A percentile compares a stretch with the other conserved stretches of the same genome.
Evolutionary conservation across 495 filamentous ascomycete genomes (phyloP).

Genomic region (Parathielavia hyrcaniae): DNA sequence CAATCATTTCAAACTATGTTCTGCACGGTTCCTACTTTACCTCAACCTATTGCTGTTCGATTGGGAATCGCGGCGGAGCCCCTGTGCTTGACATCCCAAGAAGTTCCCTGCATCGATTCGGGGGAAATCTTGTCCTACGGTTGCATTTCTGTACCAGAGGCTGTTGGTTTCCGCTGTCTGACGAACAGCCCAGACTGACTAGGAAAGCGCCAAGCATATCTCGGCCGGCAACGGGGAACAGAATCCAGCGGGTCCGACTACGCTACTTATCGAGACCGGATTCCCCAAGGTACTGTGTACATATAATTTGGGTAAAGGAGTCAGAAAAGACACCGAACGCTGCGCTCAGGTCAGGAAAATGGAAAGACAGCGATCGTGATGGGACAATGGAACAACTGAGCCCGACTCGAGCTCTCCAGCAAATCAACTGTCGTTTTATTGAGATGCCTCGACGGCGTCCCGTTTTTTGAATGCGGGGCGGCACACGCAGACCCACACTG

Average conservation of each 20-base stretch:
- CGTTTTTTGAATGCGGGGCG: constrained; percentile 9
- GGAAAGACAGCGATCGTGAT: not conserved
- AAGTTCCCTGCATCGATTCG: constrained; percentile 9
- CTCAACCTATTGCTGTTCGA: not conserved
- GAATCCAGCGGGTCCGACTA: too few relatives aligned
- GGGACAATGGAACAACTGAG: not conserved
- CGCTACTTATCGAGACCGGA: too few relatives aligned
- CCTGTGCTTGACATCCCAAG: not conserved
- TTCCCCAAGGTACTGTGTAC: not conserved
- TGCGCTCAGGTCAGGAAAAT: not conserved
- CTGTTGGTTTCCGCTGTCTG: too few relatives aligned
- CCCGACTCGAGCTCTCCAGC: not conserved
- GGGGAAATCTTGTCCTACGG: not conserved
- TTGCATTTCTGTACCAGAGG: too few relatives aligned
- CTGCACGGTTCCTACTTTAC: too few relatives aligned
- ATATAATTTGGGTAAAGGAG: too few relatives aligned
- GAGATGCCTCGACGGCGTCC: constrained; percentile 19
- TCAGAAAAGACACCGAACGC: too few relatives aligned
- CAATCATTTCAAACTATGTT: too few relatives aligned
- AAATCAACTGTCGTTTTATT: constrained; percentile 13
- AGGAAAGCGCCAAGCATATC: too few relatives aligned
- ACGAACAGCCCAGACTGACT: too few relatives aligned
- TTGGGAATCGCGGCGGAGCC: not conserved
- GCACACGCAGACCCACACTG: not conserved
- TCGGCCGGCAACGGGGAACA: too few relatives aligned